A percentile compares a stretch with the other conserved stretches of the same genome.
Evolutionary conservation across 257 asterid species (phyloP).

Genomic region (Forsythia suspensa): DNA sequence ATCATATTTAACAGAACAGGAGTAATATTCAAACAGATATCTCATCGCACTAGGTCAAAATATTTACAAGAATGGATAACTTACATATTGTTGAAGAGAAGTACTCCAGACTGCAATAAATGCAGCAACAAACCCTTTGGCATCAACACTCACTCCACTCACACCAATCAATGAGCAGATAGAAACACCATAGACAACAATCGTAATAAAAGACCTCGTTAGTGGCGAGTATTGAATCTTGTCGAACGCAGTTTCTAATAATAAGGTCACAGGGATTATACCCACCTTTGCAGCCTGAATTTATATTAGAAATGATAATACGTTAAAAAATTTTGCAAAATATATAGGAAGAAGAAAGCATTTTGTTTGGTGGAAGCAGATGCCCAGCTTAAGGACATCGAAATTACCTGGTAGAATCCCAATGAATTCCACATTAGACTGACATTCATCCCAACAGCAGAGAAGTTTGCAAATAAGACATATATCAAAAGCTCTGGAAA

Average conservation of each 20-base stretch:
- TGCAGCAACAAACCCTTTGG: constrained; percentile 55
- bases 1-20: neutral
- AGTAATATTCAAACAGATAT: neutral
- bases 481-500: constrained; percentile 43
- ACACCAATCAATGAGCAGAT: constrained; percentile 57
- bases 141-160: constrained; percentile 48
- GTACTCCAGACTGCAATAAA: constrained; percentile 56
- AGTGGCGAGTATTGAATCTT: constrained; percentile 51
- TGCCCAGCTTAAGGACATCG: neutral
- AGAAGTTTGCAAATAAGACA: constrained; percentile 52
- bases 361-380: constrained; percentile 4
- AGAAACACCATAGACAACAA: constrained; percentile 53
- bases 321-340: neutral
- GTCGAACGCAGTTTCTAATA: constrained; percentile 49
- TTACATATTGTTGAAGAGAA: constrained; percentile 57
- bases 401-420: constrained; percentile 55
- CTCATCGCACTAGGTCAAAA: neutral
- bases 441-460: constrained; percentile 60
- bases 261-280: constrained; percentile 58
- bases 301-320: neutral
- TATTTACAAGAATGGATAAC: constrained; percentile 12
- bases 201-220: constrained; percentile 45
- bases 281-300: constrained; percentile 60
- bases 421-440: constrained; percentile 63
- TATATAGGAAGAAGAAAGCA: too few species aligned